Evolutionary conservation across 2,329 filamentous ascomycete genomes (phyloP), one percentile per base, ranked within the genome.

Genomic region (Penicillium sclerotigenum): DNA sequence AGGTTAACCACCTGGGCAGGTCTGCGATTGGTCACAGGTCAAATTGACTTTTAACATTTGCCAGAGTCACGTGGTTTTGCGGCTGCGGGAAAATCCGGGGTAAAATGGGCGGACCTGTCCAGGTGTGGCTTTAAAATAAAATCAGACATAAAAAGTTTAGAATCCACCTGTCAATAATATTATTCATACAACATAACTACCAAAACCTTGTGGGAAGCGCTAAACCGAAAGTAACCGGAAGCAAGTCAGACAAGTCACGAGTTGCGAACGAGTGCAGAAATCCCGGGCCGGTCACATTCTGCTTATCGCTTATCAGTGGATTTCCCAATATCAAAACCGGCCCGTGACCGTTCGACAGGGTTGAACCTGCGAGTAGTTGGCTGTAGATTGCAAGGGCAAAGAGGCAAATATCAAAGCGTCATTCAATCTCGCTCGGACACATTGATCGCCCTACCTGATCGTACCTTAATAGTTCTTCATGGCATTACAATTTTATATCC

Each of bases 251-350:
- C n/a, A n/a, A n/a, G n/a, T n/a, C n/a, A n/a, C 31, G 31, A 33
- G 48, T 51, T 38, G 45, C 47, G 37, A 7, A 51, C 47, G 37
- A 7, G 38, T 0, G 18, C 29, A 46, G 29, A 29, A 28, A 22
- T 13, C 61, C 60, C 60, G 60, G 60, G 18, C 58, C 58, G 60
- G 60, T 59, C 38, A 48, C 11, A 8, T 10, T n/a, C 2, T 14
- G 7, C 38, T 51, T 51, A 51, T 51, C 48, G 56, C 34, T 54
- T 52, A 47, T 57, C 36, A 28, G 43, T 57, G 59, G 54, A 11
- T 36, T 45, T 33, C 38, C 20, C 28, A 31, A 45, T 52, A 51
- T 43, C 47, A 40, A 40, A 52, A 59, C 59, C 59, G 59, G 59
- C 34, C 59, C 59, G 59, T 43, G 29, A 26, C 22, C 38, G 5